phyloP scores from a whole-genome alignment of 805 yeast genomes.

The Cyberlindnera nakhonratchasimensis region DNA sequence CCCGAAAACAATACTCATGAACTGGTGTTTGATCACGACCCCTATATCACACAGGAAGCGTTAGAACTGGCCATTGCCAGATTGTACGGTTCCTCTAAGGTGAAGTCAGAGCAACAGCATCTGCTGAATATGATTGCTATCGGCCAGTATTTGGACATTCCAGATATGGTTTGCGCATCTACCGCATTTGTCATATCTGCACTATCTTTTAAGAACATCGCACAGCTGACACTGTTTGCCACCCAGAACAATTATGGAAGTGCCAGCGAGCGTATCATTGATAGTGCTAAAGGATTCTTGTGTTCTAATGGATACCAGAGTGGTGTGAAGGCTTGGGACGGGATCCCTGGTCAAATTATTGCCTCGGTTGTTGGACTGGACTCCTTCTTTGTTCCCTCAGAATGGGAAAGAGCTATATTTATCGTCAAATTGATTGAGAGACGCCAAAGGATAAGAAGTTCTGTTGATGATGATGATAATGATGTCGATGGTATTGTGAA shows the following conservation, averaged over 20 bases:
- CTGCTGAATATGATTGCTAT: constrained; percentile 44
- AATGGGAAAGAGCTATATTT: constrained; percentile 53
- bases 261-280: constrained; percentile 43
- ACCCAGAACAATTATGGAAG: constrained; percentile 41
- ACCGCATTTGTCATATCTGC: constrained; percentile 36
- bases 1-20: constrained; percentile 24
- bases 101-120: constrained; percentile 32
- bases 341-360: constrained; percentile 40
- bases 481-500: constrained; percentile 26
- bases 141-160: constrained; percentile 47
- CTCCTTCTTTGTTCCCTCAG: constrained; percentile 50
- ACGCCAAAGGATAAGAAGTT: constrained; percentile 19
- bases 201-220: constrained; percentile 36
- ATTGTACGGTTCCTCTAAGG: constrained; percentile 42
- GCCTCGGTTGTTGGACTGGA: constrained; percentile 45
- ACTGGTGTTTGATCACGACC: constrained; percentile 38
- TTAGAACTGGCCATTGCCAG: constrained; percentile 47
- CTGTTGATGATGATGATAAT: constrained; percentile 13
- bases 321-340: constrained; percentile 45
- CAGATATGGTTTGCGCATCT: constrained; percentile 41
- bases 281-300: constrained; percentile 43
- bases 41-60: constrained; percentile 39
- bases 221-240: constrained; percentile 40
- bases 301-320: constrained; percentile 49
- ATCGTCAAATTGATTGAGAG: constrained; percentile 41